Conservation (phyloP, 148 eudicot genomes). For the Fagopyrum homotropicum region DNA sequence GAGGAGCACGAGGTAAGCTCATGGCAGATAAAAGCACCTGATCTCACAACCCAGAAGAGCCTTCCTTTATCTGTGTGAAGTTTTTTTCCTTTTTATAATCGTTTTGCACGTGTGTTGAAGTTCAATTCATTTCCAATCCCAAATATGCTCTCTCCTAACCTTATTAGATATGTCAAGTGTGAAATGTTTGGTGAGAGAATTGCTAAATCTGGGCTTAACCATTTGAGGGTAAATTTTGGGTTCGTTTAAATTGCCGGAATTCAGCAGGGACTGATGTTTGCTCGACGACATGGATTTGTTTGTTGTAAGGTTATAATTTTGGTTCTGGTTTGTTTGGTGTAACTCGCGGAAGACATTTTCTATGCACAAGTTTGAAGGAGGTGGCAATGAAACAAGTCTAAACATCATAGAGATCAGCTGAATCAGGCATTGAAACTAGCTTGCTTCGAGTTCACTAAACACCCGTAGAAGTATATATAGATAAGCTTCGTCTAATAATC, state of each 20-base stretch:
- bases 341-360: background rate
- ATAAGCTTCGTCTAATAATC: too few relatives aligned
- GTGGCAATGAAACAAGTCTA: background rate
- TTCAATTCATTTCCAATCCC: background rate
- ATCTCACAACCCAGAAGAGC: slow-evolving; percentile 45
- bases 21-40: slow-evolving; percentile 69
- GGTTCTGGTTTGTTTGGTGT: background rate
- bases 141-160: background rate
- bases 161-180: background rate
- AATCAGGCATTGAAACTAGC: too few relatives aligned
- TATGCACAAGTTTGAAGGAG: background rate
- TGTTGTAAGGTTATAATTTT: background rate
- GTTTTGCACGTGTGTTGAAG: background rate
- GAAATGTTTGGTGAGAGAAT: background rate
- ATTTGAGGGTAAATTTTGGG: background rate
- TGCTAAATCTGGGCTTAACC: background rate
- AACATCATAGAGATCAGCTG: too few relatives aligned
- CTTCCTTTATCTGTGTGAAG: slow-evolving; percentile 38
- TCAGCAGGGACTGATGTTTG: background rate
- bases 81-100: background rate
- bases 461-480: too few relatives aligned
- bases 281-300: background rate
- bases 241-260: background rate
- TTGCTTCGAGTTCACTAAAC: too few relatives aligned
- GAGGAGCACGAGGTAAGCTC: slow-evolving; percentile 56